Conservation (phyloP, 768 basidiomycete genomes). For the Mycena amicta region DNA sequence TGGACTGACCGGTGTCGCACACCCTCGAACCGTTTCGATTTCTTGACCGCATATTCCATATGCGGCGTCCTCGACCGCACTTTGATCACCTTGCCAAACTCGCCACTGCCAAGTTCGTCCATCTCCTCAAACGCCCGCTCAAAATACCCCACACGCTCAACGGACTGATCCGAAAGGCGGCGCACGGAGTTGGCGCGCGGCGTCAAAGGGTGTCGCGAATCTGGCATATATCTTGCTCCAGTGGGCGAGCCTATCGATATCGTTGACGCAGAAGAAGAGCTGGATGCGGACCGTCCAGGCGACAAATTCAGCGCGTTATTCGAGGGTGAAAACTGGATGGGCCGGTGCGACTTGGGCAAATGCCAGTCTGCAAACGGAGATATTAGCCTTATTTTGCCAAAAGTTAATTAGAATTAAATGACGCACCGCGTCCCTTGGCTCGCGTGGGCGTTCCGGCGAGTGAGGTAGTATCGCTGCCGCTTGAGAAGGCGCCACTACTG, state of each 20-base stretch:
- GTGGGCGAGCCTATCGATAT: slow-evolving; percentile 52
- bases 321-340: slow-evolving; percentile 51
- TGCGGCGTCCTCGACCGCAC: slow-evolving; percentile 66
- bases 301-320: slow-evolving; percentile 40
- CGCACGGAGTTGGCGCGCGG: slow-evolving; percentile 27
- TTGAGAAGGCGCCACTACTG: slow-evolving; percentile 82
- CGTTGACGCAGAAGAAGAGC: slow-evolving; percentile 63
- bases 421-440: slow-evolving; percentile 50
- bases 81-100: slow-evolving; percentile 92
- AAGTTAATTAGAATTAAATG: slow-evolving; percentile 12
- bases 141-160: slow-evolving; percentile 66
- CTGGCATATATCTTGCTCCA: slow-evolving; percentile 34
- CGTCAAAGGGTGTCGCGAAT: slow-evolving; percentile 24
- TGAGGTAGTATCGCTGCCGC: slow-evolving; percentile 65
- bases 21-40: slow-evolving; percentile 91
- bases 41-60: slow-evolving; percentile 85
- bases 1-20: slow-evolving; percentile 79
- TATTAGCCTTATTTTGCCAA: slow-evolving; percentile 4
- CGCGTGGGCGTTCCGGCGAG: slow-evolving; percentile 66
- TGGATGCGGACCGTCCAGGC: slow-evolving; percentile 42
- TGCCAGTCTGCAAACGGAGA: slow-evolving; percentile 51
- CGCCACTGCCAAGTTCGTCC: slow-evolving; percentile 85
- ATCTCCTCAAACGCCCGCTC: slow-evolving; percentile 80
- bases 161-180: slow-evolving; percentile 42
- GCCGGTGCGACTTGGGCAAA: slow-evolving; percentile 50